Evolutionary conservation across 495 filamentous ascomycete genomes (phyloP).

Genomic region (Penicillium roqueforti): DNA sequence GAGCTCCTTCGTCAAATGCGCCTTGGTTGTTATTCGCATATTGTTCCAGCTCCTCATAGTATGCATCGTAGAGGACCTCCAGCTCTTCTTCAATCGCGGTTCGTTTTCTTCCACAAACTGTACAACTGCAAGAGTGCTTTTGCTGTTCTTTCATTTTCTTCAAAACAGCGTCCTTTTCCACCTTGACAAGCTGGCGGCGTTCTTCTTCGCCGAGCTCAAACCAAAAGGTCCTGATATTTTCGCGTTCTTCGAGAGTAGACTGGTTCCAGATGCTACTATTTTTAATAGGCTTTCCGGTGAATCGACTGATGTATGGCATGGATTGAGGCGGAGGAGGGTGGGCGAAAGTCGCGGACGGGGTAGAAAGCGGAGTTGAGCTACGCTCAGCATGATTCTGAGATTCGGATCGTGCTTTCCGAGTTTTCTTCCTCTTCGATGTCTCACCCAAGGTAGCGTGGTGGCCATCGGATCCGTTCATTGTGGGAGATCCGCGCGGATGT

Average conservation of each 20-base stretch:
- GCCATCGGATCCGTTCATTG: slow-evolving; percentile 16
- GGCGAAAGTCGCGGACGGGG: slow-evolving; percentile 37
- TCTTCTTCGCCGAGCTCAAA: slow-evolving; percentile 93
- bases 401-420: slow-evolving; percentile 34
- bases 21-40: slow-evolving; percentile 89
- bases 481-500: slow-evolving; percentile 1
- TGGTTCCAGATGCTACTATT: slow-evolving; percentile 95
- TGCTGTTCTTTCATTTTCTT: slow-evolving; percentile 99
- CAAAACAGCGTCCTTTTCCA: slow-evolving; percentile 96
- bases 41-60: slow-evolving; percentile 96
- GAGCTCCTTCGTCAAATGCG: slow-evolving; percentile 49
- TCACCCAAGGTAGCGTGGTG: slow-evolving; percentile 15
- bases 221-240: slow-evolving; percentile 98
- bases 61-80: slow-evolving; percentile 98
- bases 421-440: slow-evolving; percentile 50
- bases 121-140: slow-evolving; percentile 98
- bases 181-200: slow-evolving; percentile 87
- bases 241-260: slow-evolving; percentile 84
- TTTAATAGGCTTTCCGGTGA: slow-evolving; percentile 43
- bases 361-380: slow-evolving; percentile 42
- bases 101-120: slow-evolving; percentile 92
- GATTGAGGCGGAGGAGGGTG: slow-evolving; percentile 39
- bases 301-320: slow-evolving; percentile 23
- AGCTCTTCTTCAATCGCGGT: slow-evolving; percentile 98
- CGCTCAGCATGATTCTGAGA: slow-evolving; percentile 36